Conservation (phyloP, 1,284 basidiomycete genomes). For the Trichosporon faecale region DNA sequence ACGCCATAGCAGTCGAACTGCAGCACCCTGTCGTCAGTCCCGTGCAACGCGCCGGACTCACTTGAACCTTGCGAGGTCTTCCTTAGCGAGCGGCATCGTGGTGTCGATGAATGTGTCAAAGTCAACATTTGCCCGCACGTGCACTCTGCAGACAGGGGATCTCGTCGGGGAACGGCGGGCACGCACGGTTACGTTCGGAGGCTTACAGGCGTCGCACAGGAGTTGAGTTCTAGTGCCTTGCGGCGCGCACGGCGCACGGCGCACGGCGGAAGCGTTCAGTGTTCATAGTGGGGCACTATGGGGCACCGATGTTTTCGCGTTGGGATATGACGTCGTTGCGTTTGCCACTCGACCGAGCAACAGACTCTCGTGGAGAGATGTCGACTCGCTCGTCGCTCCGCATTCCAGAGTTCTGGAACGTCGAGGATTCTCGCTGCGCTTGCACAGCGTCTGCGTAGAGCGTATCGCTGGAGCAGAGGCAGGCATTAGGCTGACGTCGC, state of each 20-base stretch:
- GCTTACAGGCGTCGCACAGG: background rate
- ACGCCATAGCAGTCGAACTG: conserved; percentile 38
- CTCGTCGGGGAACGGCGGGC: background rate
- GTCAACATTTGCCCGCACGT: background rate
- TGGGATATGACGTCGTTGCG: background rate
- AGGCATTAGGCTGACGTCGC: no score
- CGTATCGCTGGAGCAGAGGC: no score
- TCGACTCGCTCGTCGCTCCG: no score
- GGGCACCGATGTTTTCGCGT: background rate
- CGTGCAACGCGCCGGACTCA: background rate
- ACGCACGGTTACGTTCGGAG: background rate
- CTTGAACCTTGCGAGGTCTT: background rate
- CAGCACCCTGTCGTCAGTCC: conserved; percentile 25
- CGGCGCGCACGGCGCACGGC: no score
- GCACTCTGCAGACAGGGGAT: background rate
- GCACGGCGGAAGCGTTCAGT: no score
- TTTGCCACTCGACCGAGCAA: background rate
- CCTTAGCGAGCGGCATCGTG: background rate
- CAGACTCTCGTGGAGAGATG: background rate
- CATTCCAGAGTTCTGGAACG: no score
- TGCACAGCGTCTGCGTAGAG: no score
- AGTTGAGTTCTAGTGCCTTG: no score
- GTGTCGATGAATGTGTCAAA: background rate
- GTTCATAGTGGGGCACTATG: background rate
- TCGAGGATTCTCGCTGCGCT: no score